phyloP scores from a whole-genome alignment of 345 rosid species.

The Chamaenerion angustifolium region DNA sequence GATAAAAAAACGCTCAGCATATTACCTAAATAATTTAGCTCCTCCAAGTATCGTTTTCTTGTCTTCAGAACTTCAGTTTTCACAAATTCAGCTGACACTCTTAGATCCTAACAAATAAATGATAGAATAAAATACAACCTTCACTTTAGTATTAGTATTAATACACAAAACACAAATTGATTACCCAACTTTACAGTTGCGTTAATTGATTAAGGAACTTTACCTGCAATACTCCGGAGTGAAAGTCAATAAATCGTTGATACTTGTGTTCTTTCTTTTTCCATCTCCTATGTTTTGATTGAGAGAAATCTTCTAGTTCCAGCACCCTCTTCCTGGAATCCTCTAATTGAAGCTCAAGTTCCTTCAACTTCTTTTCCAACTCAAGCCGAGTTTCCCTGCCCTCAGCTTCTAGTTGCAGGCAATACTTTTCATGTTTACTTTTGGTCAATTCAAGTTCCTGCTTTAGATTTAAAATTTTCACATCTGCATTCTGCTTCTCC shows the following conservation, averaged over 20 bases:
- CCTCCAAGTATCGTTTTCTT: slow-evolving; percentile 42
- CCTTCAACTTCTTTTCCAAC: slow-evolving; percentile 48
- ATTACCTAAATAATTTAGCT: slow-evolving; percentile 56
- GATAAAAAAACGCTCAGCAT: slow-evolving; percentile 1
- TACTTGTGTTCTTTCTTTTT: slow-evolving; percentile 48
- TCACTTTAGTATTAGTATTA: too few species aligned
- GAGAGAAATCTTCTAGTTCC: slow-evolving; percentile 63
- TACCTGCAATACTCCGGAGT: slow-evolving; percentile 57
- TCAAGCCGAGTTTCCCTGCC: slow-evolving; percentile 35
- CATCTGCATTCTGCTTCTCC: slow-evolving; percentile 39
- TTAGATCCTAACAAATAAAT: slow-evolving; percentile 42
- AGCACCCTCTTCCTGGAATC: slow-evolving; percentile 50
- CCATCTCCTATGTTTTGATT: slow-evolving; percentile 58
- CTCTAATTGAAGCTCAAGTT: slow-evolving; percentile 32
- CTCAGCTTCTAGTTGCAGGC: slow-evolving; percentile 38
- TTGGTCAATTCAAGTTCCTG: slow-evolving; percentile 41
- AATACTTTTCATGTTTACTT: slow-evolving; percentile 39
- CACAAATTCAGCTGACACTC: slow-evolving; percentile 41
- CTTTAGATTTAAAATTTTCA: slow-evolving; percentile 50
- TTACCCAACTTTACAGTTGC: too few species aligned
- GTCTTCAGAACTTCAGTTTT: slow-evolving; percentile 58
- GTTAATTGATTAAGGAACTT: too few species aligned
- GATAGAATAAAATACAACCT: not conserved
- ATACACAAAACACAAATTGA: too few species aligned
- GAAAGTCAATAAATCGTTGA: slow-evolving; percentile 38